A percentile compares a stretch with the other conserved stretches of the same genome.
phyloP scores from a whole-genome alignment of 2,329 filamentous ascomycete genomes.

The Stagonosporopsis cucurbitacearum region DNA sequence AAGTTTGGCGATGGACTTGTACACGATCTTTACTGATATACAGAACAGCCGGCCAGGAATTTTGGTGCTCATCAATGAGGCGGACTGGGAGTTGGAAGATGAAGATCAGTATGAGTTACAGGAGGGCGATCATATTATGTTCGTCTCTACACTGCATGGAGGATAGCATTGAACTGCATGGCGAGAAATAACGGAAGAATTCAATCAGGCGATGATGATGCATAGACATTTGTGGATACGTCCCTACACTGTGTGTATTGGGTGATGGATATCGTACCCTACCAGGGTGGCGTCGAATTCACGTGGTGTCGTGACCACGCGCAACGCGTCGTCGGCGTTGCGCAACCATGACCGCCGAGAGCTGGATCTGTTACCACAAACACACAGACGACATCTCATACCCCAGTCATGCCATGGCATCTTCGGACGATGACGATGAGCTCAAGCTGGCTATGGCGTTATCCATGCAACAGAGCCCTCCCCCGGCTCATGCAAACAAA shows the following conservation, averaged over 20 bases:
- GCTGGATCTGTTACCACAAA: not conserved
- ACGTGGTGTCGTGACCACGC: conserved; percentile 36
- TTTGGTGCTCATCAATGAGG: conserved; percentile 94
- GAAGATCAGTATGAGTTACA: conserved; percentile 89
- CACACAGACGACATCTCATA: not conserved
- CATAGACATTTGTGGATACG: not conserved
- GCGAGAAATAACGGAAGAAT: not conserved
- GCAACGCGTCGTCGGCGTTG: not conserved
- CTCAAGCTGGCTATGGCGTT: conserved; percentile 38
- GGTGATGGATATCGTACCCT: not conserved
- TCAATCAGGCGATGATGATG: no score
- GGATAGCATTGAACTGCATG: conserved; percentile 59
- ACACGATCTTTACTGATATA: conserved; percentile 24
- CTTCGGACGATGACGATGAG: conserved; percentile 40
- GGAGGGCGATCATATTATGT: conserved; percentile 84
- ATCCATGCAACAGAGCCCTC: conserved; percentile 35
- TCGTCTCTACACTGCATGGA: conserved; percentile 95
- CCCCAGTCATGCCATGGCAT: conserved; percentile 25
- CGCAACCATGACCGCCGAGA: not conserved
- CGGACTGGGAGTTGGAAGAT: conserved; percentile 97
- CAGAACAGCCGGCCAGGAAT: conserved; percentile 84
- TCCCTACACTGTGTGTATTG: not conserved
- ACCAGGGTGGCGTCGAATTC: not conserved
- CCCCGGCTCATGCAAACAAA: not conserved
- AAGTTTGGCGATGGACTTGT: conserved; percentile 48